Conservation (phyloP, 768 basidiomycete genomes). For the Mrakia blollopis region DNA sequence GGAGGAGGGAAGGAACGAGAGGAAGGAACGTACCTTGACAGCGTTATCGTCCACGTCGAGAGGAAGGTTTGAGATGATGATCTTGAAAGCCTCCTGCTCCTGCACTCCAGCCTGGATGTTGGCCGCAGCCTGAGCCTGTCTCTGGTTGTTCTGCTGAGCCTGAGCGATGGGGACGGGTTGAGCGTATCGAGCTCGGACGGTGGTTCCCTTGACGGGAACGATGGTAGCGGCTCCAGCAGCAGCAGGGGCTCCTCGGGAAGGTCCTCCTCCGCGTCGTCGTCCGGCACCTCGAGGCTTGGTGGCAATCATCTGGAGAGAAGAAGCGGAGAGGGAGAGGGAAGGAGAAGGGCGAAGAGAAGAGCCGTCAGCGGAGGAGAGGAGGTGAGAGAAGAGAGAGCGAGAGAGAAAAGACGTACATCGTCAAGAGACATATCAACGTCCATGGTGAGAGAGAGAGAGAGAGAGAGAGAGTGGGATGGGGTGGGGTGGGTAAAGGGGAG, state of each 20-base stretch:
- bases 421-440: conserved; percentile 45
- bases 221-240: conserved; percentile 42
- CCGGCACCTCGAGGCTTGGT: conserved; percentile 37
- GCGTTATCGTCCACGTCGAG: conserved; percentile 86
- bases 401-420: conserved; percentile 37
- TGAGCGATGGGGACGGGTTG: conserved; percentile 39
- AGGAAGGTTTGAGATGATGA: conserved; percentile 92
- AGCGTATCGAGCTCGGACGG: conserved; percentile 43
- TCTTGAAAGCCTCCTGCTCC: conserved; percentile 63
- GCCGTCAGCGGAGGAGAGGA: neutral
- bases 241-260: conserved; percentile 39
- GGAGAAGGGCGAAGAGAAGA: conserved; percentile 2
- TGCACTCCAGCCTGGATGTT: conserved; percentile 42
- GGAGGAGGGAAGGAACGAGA: neutral
- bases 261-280: conserved; percentile 30
- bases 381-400: neutral
- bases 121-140: conserved; percentile 42
- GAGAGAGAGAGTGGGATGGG: neutral
- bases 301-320: conserved; percentile 39
- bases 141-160: neutral
- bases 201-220: conserved; percentile 34
- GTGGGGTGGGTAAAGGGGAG: neutral
- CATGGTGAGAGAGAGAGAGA: conserved; percentile 34
- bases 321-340: neutral
- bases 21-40: conserved; percentile 65